Evolutionary conservation across 176 grass and related monocot species (phyloP).

Genomic region (Canna indica): DNA sequence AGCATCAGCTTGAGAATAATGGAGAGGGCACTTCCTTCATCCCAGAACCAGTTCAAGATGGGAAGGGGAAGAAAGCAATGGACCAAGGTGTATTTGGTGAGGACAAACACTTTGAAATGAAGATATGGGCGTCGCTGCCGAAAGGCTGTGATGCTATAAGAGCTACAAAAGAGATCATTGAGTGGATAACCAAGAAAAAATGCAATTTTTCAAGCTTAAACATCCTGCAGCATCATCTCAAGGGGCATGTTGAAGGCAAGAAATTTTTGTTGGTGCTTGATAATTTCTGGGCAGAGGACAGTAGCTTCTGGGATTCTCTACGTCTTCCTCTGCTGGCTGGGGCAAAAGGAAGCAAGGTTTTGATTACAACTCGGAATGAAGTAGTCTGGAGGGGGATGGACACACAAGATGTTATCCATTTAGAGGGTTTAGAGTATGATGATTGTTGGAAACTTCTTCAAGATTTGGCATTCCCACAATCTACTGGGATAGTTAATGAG

Average conservation of each 20-base stretch:
- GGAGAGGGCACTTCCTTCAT: no score
- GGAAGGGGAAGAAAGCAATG: neutral
- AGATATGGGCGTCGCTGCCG: constrained; percentile 39
- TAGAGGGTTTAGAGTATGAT: constrained; percentile 18
- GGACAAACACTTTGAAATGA: constrained; percentile 18
- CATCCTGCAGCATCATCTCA: constrained; percentile 29
- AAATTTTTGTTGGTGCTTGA: constrained; percentile 50
- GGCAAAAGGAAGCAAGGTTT: constrained; percentile 29
- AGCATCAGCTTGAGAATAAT: no score
- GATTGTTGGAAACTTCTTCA: constrained; percentile 34
- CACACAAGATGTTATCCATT: neutral
- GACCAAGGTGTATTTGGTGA: neutral
- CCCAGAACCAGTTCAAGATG: neutral
- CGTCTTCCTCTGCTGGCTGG: constrained; percentile 20
- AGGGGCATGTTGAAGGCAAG: constrained; percentile 2
- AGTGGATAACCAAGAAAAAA: constrained; percentile 18
- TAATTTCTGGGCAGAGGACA: constrained; percentile 32
- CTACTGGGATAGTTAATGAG: neutral
- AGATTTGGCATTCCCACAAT: neutral
- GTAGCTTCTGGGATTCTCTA: constrained; percentile 36
- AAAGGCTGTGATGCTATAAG: constrained; percentile 26
- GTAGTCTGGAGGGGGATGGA: constrained; percentile 12
- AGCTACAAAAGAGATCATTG: constrained; percentile 34
- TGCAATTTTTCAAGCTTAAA: constrained; percentile 25
- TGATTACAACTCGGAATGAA: constrained; percentile 44